Evolutionary conservation across 768 basidiomycete species (phyloP), one percentile per base, ranked within the genome.

Genomic region (Boletus sp.): DNA sequence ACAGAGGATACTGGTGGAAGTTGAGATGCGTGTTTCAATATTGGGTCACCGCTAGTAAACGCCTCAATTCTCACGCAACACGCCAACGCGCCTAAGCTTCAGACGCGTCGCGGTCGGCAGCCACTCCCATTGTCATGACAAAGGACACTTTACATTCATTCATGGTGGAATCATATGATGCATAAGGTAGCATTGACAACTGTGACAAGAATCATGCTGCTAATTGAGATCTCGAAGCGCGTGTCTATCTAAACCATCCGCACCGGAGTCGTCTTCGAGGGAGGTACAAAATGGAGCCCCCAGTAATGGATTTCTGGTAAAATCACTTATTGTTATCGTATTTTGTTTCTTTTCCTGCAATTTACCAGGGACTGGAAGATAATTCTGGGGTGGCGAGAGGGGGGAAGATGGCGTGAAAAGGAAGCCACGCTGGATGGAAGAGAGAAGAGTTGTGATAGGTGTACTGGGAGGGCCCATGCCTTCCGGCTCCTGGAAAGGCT

Each of bases 391-490:
- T 17, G 83, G 83, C 2, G 85, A 83, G 35, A 86, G 73, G 2
- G 84, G 83, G 1, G 80, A 77, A n/a, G 74, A 75, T 15, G 84
- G 85, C 4, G 84, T 83, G 59, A 82, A 78, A n/a, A 84, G 67
- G 67, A 88, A 88, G 32, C 85, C 87, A 15, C 77, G 79, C 58
- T 88, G 79, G 51, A 88, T 88, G 3, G 84, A 70, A 15, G 76
- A 73, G 42, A 84, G 70, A 30, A 88, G 76, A 9, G 80, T 74
- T 7, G 87, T 86, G 45, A 88, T 88, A 2, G 87, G 87, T 30
- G 87, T 88, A 56, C 75, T 81, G 4, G 70, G 69, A 29, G 55
- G 33, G 13, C 33, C 50, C 0, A 39, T 41, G n/a, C 50, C 45
- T 19, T 47, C 41, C 7, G 50, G 50, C 15, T 43, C 52, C 13